Base-by-base conservation (phyloP, 2,329 filamentous ascomycete species). In the Ophiosphaerella narmari region DNA sequence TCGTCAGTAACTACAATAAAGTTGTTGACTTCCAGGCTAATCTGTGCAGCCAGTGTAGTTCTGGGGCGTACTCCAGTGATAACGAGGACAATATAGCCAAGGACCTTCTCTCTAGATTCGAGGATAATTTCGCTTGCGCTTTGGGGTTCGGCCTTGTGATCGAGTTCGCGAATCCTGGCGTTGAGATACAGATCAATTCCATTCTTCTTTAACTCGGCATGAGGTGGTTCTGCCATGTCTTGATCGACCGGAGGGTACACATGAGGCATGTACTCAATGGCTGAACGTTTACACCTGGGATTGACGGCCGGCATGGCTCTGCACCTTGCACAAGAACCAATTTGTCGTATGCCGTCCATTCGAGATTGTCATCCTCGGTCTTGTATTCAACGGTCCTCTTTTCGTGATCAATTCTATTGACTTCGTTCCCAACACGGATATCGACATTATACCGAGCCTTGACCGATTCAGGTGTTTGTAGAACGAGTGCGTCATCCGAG, bases 381-480 rank as follows among this genome's bases (percentile, higher is more conserved):
- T 23, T 36, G 23, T 21, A 39, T 14, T 38, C 38, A 4, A 57
- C 39, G 4, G 33, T 49, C 12, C 54, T 46, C 16, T 46, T 46
- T 29, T 61, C 35, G 16, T 57, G 43, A 39, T 67, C 44, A 38
- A 67, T 65, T 21, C 32, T 14, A 2, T 55, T 18, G 12, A 65
- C 61, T 49, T 65, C 62, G 23, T 56, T 52, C 43, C 62, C 56
- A 39, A 46, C 31, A 5, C 39, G 47, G 3, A 67, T 54, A 41
- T 66, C 55, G 38, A 66, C 46, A 43, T 66, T 64, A 54, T 63
- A 67, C 39, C 63, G 55, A 13, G 31, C 48, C 31, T 62, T 55
- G 46, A 63, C 39, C 33, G 52, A 54, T 16, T 59, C 55, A 12
- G 57, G 57, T 7, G 58, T 65, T 39, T 65, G 60, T 8, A 66